Evolutionary conservation across 2,329 filamentous ascomycete genomes (phyloP).

Genomic region (Apiospora marii): DNA sequence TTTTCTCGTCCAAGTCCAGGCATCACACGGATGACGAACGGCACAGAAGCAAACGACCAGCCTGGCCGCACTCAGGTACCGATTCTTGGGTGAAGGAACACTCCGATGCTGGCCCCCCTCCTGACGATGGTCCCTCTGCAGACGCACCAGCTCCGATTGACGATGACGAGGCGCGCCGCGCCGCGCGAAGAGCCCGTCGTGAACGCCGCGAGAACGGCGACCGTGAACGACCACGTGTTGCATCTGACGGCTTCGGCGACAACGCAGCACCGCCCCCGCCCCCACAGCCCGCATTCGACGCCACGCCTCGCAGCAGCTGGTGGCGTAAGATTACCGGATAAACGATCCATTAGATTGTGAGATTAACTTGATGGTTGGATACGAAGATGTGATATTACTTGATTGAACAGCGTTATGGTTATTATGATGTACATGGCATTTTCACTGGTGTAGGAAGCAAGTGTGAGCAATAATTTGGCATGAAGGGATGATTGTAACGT

Average conservation of each 20-base stretch:
- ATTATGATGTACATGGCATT: neutral
- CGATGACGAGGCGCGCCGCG: constrained; percentile 59
- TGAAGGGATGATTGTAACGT: neutral
- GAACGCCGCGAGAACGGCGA: constrained; percentile 53
- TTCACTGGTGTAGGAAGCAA: neutral
- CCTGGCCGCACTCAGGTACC: constrained; percentile 70
- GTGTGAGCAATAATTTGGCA: constrained; percentile 7
- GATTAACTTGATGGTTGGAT: neutral
- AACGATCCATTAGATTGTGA: neutral
- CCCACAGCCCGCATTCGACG: constrained; percentile 52
- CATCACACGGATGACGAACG: constrained; percentile 45
- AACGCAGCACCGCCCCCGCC: constrained; percentile 48
- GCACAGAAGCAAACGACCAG: constrained; percentile 43
- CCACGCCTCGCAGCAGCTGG: constrained; percentile 63
- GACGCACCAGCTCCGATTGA: constrained; percentile 48
- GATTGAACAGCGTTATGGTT: constrained; percentile 18
- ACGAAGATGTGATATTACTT: neutral
- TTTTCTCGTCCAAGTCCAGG: constrained; percentile 49
- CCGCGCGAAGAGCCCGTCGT: constrained; percentile 54
- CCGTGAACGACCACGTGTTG: constrained; percentile 43
- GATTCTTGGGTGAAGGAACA: constrained; percentile 73
- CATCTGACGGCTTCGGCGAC: constrained; percentile 43
- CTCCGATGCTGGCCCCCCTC: constrained; percentile 67
- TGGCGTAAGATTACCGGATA: constrained; percentile 63
- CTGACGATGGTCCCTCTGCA: constrained; percentile 49